Conservation (phyloP, 495 filamentous ascomycete genomes). For the Hypoxylon trugodes region DNA sequence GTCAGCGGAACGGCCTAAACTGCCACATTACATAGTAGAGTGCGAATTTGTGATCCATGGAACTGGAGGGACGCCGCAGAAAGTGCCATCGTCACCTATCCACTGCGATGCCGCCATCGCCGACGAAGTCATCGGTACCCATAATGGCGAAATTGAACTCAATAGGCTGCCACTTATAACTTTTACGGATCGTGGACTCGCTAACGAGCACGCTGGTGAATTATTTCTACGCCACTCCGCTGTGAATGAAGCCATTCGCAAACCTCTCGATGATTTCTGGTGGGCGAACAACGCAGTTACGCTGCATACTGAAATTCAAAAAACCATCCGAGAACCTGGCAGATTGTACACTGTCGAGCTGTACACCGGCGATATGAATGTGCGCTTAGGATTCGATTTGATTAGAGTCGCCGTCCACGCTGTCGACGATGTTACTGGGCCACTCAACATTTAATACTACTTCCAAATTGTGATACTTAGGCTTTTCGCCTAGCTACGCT, state of each 20-base stretch:
- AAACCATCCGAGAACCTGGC: neutral
- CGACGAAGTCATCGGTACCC: neutral
- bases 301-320: slow-evolving; percentile 5
- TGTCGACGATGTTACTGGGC: slow-evolving; percentile 22
- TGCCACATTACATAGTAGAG: slow-evolving; percentile 26
- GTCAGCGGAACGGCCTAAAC: slow-evolving; percentile 9
- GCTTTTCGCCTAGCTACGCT: too few species aligned
- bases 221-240: slow-evolving; percentile 23
- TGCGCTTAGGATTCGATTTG: slow-evolving; percentile 23
- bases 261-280: slow-evolving; percentile 20
- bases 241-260: slow-evolving; percentile 9
- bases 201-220: slow-evolving; percentile 18
- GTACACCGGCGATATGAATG: slow-evolving; percentile 10
- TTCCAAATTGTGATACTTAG: too few species aligned
- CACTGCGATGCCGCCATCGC: neutral
- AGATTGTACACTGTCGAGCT: slow-evolving; percentile 16
- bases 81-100: neutral
- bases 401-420: slow-evolving; percentile 20
- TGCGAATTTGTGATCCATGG: slow-evolving; percentile 22
- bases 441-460: slow-evolving; percentile 16
- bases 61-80: neutral
- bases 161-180: slow-evolving; percentile 10
- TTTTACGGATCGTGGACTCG: slow-evolving; percentile 21
- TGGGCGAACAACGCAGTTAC: slow-evolving; percentile 6
- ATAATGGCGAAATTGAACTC: slow-evolving; percentile 5